Conservation (phyloP, 345 rosid genomes). For the Psidium guajava region DNA sequence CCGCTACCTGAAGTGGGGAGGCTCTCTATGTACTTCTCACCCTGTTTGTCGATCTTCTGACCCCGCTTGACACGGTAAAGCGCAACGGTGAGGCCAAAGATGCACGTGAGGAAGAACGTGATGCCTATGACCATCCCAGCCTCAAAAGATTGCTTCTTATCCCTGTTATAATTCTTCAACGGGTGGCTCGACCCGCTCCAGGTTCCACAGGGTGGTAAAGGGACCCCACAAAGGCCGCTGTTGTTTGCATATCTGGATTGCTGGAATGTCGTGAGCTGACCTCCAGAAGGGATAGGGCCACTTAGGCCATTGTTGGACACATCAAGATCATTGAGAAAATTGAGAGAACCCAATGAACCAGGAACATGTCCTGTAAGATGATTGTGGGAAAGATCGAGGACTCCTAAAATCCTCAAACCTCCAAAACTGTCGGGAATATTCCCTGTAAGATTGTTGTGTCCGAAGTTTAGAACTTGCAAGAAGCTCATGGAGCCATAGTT, state of each 20-base stretch:
- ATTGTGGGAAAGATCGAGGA: conserved; percentile 87
- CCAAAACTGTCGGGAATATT: conserved; percentile 72
- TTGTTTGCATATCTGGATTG: conserved; percentile 75
- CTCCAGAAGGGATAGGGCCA: conserved; percentile 84
- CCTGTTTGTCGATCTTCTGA: conserved; percentile 47
- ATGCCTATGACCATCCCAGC: conserved; percentile 66
- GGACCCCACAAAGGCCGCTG: conserved; percentile 88
- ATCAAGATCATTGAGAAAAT: conserved; percentile 90
- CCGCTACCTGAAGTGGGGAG: conserved; percentile 80
- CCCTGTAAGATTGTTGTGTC: conserved; percentile 71
- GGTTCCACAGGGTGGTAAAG: conserved; percentile 57
- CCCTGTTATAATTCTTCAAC: background rate
- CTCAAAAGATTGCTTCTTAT: conserved; percentile 37
- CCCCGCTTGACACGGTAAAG: conserved; percentile 46
- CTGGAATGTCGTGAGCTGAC: conserved; percentile 91
- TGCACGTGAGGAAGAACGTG: conserved; percentile 48
- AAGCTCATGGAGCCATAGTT: conserved; percentile 55
- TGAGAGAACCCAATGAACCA: conserved; percentile 56
- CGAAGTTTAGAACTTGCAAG: conserved; percentile 86
- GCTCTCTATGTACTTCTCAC: conserved; percentile 78
- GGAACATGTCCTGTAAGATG: conserved; percentile 67
- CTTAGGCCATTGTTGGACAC: conserved; percentile 87
- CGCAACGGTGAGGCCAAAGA: conserved; percentile 50
- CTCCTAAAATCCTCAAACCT: conserved; percentile 65
- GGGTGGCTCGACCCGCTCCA: conserved; percentile 10